A percentile compares a stretch with the other conserved stretches of the same genome.
Evolutionary conservation across 768 basidiomycete genomes (phyloP).

Genomic region (Amyloporia xantha): DNA sequence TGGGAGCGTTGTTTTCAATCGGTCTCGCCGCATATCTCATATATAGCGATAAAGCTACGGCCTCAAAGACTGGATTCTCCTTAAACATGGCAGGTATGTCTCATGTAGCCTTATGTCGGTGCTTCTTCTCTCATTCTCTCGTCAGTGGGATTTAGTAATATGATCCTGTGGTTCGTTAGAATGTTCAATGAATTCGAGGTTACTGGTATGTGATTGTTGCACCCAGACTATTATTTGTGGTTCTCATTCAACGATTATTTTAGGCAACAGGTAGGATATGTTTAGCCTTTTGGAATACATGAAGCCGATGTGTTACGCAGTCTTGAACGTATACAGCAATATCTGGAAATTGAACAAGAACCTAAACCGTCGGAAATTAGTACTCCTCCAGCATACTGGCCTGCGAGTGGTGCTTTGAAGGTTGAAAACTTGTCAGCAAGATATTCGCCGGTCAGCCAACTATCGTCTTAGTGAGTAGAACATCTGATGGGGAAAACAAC

Average conservation of each 20-base stretch:
- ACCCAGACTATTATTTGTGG: no score
- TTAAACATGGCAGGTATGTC: conserved; percentile 44
- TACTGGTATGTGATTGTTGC: conserved; percentile 26
- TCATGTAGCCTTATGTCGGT: background rate
- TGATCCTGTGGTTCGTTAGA: conserved; percentile 49
- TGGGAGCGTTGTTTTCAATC: conserved; percentile 51
- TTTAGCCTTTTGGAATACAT: background rate
- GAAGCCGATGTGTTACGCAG: conserved; percentile 20
- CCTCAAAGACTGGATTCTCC: conserved; percentile 44
- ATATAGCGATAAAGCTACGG: conserved; percentile 31
- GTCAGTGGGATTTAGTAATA: conserved; percentile 44
- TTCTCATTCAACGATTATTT: no score
- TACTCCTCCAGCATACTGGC: conserved; percentile 61
- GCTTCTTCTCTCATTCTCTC: background rate
- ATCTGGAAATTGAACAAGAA: conserved; percentile 53
- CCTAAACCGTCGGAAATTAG: conserved; percentile 32
- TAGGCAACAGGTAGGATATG: no score
- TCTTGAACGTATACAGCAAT: conserved; percentile 46
- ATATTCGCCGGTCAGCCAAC: conserved; percentile 30
- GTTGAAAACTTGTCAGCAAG: conserved; percentile 47
- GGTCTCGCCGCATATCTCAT: conserved; percentile 50
- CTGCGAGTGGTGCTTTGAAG: conserved; percentile 45
- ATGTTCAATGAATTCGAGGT: conserved; percentile 40
- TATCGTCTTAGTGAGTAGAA: no score
- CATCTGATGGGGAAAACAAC: background rate